Conservation (phyloP, 2,329 filamentous ascomycete genomes). For the Mycosphaerella sp. region DNA sequence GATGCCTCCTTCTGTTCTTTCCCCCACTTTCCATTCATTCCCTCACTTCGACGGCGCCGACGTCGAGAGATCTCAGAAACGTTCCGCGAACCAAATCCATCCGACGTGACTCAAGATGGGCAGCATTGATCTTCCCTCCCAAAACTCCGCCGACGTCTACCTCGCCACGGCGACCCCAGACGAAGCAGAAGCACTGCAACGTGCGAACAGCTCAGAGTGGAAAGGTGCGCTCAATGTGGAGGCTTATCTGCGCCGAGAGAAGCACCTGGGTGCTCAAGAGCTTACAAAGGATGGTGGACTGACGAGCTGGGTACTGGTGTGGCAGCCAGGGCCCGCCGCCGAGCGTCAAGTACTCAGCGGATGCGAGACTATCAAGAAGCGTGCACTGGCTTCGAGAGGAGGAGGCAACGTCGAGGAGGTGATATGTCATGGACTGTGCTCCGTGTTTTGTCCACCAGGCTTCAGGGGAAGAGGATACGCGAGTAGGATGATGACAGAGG, state of each 20-base stretch:
- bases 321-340: conserved; percentile 33
- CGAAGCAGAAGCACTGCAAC: conserved; percentile 49
- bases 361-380: conserved; percentile 53
- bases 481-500: conserved; percentile 63
- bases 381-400: conserved; percentile 38
- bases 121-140: conserved; percentile 39
- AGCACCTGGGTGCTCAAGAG: conserved; percentile 45
- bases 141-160: conserved; percentile 46
- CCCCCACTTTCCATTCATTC: neutral
- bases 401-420: conserved; percentile 50
- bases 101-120: conserved; percentile 11
- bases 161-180: conserved; percentile 51
- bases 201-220: conserved; percentile 53
- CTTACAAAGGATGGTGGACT: conserved; percentile 52
- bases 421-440: conserved; percentile 66
- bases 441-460: conserved; percentile 65
- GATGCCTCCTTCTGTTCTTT: neutral
- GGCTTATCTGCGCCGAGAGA: conserved; percentile 54
- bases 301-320: conserved; percentile 56
- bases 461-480: conserved; percentile 71
- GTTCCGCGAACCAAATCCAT: neutral
- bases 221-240: conserved; percentile 50
- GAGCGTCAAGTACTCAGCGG: conserved; percentile 47
- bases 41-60: neutral
- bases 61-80: neutral